Base-by-base conservation (phyloP, 345 rosid genomes). In the Melaleuca alternifolia region DNA sequence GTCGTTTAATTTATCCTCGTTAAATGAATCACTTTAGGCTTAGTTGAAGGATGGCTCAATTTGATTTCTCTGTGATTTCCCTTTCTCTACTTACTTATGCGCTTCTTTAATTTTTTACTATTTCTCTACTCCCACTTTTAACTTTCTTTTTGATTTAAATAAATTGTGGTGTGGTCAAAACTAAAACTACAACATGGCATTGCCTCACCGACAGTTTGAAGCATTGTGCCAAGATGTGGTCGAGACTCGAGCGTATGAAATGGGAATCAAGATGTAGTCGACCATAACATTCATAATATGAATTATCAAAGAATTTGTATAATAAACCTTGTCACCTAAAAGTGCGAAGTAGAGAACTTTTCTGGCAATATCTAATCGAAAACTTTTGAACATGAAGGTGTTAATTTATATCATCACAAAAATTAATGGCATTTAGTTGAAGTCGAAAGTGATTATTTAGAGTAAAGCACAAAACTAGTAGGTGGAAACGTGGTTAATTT, bases 141-240 rank as follows among this genome's bases (percentile, higher is more conserved):
- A 57, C 4, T 57, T 54, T 54, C 61, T 54, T 54, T 57, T 14
- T 57, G 6, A 3, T 26, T 24, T 26, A 26, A 30, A 57, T 57
- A 26, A 24, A 57, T 57, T 57, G 5, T 26, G 28, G 30, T 57
- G 65, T 57, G 65, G 26, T 57, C 30, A n/a, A n/a, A n/a, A n/a
- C n/a, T n/a, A 11, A 26, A 57, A 57, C 2, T 26, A 57, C 30
- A 57, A 57, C 5, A 57, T 2, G 26, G 65, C 65, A 26, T 57
- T 41, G 41, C 56, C 16, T 20, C 5, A 0, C 0, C 1, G 3
- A 0, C 4, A 0, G 56, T 53, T 53, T 7, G 24, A 0, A 53
- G 4, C 56, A 53, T 53, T 53, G 7, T 53, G 56, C 10, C 56
- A 53, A 20, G 56, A 53, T 18, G 24, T 9, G 7, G 56, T 0